Conservation (phyloP, 352 stramenopile species). For the Halophytophthora batemanensis region DNA sequence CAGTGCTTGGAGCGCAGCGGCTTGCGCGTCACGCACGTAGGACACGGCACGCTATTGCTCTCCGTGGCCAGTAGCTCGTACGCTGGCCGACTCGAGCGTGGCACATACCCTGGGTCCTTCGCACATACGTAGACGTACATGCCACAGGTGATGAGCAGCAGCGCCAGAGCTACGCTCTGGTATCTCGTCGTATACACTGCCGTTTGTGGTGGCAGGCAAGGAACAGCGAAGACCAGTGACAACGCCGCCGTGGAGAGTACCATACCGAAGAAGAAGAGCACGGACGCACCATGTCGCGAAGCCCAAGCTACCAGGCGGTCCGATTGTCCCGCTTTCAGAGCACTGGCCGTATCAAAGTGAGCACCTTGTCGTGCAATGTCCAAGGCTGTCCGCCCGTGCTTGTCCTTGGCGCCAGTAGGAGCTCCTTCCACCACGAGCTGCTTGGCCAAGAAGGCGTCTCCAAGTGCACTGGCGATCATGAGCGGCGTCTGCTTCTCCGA, state of each 20-base stretch:
- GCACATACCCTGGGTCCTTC: conserved; percentile 75
- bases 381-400: conserved; percentile 69
- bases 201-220: conserved; percentile 29
- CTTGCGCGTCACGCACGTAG: conserved; percentile 77
- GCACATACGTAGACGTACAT: conserved; percentile 80
- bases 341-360: conserved; percentile 61
- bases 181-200: conserved; percentile 17
- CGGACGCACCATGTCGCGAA: conserved; percentile 56
- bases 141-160: conserved; percentile 42
- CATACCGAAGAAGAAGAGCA: conserved; percentile 73
- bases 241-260: conserved; percentile 42
- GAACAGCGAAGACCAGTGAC: conserved; percentile 55
- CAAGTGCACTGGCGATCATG: conserved; percentile 80
- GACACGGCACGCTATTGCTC: conserved; percentile 61
- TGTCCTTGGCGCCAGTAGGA: conserved; percentile 56
- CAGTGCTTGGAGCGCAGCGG: conserved; percentile 79
- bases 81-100: conserved; percentile 50
- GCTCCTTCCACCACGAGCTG: conserved; percentile 82
- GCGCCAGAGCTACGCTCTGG: conserved; percentile 27
- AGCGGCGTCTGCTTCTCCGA: conserved; percentile 73
- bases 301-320: conserved; percentile 65
- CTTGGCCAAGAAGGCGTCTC: conserved; percentile 78
- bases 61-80: conserved; percentile 79
- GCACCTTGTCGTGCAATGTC: conserved; percentile 69
- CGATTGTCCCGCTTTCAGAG: conserved; percentile 62